Percentiles rank a stretch among this genome's conserved stretches.
phyloP scores from a whole-genome alignment of 164 flowering plant species.

The Platanus orientalis region DNA sequence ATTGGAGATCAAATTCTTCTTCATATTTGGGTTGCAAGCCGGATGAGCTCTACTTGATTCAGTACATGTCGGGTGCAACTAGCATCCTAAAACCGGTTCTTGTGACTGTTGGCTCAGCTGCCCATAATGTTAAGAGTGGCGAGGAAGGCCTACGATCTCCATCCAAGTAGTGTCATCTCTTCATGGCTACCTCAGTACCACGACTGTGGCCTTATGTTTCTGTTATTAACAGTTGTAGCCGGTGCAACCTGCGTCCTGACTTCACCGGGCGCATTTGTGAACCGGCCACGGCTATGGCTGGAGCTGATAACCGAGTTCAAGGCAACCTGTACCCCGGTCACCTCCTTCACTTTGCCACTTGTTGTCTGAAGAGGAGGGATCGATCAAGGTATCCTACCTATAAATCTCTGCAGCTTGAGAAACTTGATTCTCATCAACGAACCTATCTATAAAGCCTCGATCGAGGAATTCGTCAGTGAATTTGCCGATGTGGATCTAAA shows the following conservation, averaged over 20 bases:
- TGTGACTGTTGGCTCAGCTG: constrained; percentile 71
- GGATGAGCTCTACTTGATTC: constrained; percentile 55
- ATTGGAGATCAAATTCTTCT: background rate
- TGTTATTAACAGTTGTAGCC: constrained; percentile 46
- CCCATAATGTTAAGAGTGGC: constrained; percentile 64
- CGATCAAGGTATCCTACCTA: constrained; percentile 19
- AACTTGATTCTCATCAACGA: constrained; percentile 68
- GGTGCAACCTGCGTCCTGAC: constrained; percentile 64
- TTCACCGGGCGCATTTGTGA: constrained; percentile 43
- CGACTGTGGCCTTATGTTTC: constrained; percentile 78
- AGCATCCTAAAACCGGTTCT: constrained; percentile 68
- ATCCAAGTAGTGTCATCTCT: constrained; percentile 50
- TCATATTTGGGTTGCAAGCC: constrained; percentile 42
- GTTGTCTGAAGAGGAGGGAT: constrained; percentile 47
- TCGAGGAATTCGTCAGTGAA: constrained; percentile 40
- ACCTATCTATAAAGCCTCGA: constrained; percentile 42
- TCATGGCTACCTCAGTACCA: constrained; percentile 85
- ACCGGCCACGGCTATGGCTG: constrained; percentile 58
- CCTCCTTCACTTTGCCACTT: constrained; percentile 65
- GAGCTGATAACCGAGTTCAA: constrained; percentile 46
- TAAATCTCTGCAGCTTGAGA: constrained; percentile 37
- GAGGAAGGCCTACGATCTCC: constrained; percentile 60
- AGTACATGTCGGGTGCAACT: constrained; percentile 74
- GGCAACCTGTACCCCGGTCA: constrained; percentile 68
- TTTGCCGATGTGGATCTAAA: constrained; percentile 38